Percentiles rank a stretch among this genome's conserved stretches.
These are phyloP conservation scores for Sarocladium oryzae DNA, from an alignment of 2,329 filamentous ascomycete species.

Conservation along the genomic window DNA sequence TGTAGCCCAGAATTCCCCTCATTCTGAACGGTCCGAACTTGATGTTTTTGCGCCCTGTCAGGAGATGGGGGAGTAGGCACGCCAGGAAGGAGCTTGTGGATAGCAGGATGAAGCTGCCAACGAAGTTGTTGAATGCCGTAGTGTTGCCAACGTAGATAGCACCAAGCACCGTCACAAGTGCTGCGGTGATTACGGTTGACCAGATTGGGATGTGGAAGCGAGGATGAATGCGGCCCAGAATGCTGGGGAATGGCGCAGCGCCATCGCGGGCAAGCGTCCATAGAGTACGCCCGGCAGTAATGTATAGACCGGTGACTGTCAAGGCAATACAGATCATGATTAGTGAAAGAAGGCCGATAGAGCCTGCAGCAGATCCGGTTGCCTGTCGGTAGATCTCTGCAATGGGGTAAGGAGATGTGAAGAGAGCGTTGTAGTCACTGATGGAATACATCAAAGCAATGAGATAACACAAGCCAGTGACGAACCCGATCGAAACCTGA, in stretches of 20 bases:
- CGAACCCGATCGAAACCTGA: conserved; percentile 43
- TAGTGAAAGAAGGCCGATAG: conserved; percentile 41
- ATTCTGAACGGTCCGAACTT: conserved; percentile 53
- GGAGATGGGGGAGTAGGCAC: conserved; percentile 52
- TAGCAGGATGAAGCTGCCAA: conserved; percentile 40
- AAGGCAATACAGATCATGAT: conserved; percentile 31
- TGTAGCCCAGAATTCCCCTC: conserved; percentile 38
- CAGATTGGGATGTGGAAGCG: conserved; percentile 28
- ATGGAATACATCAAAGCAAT: conserved; percentile 53
- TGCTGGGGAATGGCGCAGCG: conserved; percentile 25
- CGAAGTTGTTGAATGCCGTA: conserved; percentile 61
- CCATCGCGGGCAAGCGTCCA: conserved; percentile 35
- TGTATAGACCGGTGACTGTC: conserved; percentile 28
- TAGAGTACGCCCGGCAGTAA: conserved; percentile 32
- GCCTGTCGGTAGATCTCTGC: conserved; percentile 60
- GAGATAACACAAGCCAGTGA: conserved; percentile 46
- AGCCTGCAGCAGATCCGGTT: conserved; percentile 42
- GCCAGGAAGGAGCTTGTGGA: conserved; percentile 45
- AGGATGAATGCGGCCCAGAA: conserved; percentile 23
- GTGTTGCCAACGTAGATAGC: conserved; percentile 59
- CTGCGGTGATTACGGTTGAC: conserved; percentile 43
- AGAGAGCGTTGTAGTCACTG: conserved; percentile 45
- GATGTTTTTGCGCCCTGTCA: conserved; percentile 31
- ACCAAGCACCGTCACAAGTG: conserved; percentile 46
- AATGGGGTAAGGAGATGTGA: conserved; percentile 51